These are phyloP conservation scores for Chlorella vulgaris DNA, from an alignment of 139 green algal species.

Conservation along the genomic window DNA sequence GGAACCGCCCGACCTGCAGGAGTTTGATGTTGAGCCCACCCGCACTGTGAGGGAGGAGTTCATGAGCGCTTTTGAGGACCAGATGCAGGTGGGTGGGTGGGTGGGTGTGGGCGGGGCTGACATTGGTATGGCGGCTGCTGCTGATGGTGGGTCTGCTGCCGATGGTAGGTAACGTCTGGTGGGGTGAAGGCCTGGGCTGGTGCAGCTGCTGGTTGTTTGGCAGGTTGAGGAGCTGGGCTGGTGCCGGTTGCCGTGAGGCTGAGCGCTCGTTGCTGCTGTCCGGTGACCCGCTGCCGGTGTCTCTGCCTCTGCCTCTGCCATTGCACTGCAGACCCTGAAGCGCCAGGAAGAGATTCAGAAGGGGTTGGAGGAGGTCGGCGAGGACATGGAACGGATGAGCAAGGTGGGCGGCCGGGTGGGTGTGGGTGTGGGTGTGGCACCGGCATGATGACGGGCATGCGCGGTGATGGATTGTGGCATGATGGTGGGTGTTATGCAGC, in stretches of 20 bases:
- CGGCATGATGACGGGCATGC: too few species aligned
- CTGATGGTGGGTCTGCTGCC: neutral
- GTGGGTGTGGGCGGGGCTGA: neutral
- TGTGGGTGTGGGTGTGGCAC: too few species aligned
- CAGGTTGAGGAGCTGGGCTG: too few species aligned
- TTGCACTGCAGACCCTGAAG: conserved; percentile 44
- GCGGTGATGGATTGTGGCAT: too few species aligned
- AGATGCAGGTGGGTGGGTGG: conserved; percentile 64
- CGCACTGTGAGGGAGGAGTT: conserved; percentile 98
- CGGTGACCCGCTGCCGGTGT: too few species aligned
- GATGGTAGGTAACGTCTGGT: too few species aligned
- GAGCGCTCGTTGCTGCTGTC: too few species aligned
- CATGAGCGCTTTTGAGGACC: conserved; percentile 77
- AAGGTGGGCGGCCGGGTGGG: conserved; percentile 54
- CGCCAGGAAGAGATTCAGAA: conserved; percentile 79
- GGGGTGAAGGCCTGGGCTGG: too few species aligned
- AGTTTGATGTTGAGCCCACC: conserved; percentile 94
- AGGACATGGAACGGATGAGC: conserved; percentile 94
- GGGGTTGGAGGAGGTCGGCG: conserved; percentile 83
- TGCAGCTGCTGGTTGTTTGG: too few species aligned
- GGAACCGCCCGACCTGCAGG: conserved; percentile 52
- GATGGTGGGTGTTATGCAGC: too few species aligned
- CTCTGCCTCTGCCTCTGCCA: neutral
- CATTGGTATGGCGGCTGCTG: neutral
- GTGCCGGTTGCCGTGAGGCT: too few species aligned